A percentile compares a stretch with the other conserved stretches of the same genome.
Evolutionary conservation across 2,329 filamentous ascomycete genomes (phyloP).

Genomic region (Coccinonectria pachysandricola): DNA sequence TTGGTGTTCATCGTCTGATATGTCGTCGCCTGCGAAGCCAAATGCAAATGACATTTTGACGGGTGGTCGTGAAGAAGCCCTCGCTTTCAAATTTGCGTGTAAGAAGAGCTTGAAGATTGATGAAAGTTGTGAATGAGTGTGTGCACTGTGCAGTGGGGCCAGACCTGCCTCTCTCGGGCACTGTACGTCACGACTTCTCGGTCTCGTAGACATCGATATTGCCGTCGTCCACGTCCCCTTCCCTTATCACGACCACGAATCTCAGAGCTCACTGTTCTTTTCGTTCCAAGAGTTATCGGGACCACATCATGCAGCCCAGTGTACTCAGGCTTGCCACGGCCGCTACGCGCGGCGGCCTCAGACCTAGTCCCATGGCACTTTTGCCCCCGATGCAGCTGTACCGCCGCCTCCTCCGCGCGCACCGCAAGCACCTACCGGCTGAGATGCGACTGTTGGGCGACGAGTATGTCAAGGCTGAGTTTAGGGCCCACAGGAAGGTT

Average conservation of each 20-base stretch:
- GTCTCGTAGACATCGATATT: too few relatives aligned
- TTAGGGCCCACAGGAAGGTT: constrained; percentile 68
- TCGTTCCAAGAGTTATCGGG: too few relatives aligned
- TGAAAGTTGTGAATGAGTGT: constrained; percentile 15
- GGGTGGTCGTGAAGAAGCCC: too few relatives aligned
- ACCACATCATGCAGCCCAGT: constrained; percentile 19
- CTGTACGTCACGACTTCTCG: constrained; percentile 9
- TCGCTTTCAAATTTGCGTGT: too few relatives aligned
- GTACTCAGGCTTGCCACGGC: constrained; percentile 28
- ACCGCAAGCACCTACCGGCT: constrained; percentile 64
- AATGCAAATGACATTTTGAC: constrained; percentile 53
- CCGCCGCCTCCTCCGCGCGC: constrained; percentile 73
- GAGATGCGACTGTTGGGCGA: constrained; percentile 80
- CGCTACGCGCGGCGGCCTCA: constrained; percentile 22
- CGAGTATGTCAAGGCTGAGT: constrained; percentile 88
- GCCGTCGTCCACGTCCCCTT: too few relatives aligned
- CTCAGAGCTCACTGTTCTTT: too few relatives aligned
- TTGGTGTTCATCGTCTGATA: constrained; percentile 34
- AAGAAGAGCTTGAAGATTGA: too few relatives aligned
- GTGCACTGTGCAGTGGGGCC: constrained; percentile 20
- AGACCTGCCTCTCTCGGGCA: constrained; percentile 5
- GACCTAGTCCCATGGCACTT: constrained; percentile 48
- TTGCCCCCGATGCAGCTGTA: constrained; percentile 85
- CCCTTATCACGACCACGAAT: too few relatives aligned
- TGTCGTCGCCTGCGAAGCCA: constrained; percentile 53